Percentiles rank a stretch among this genome's conserved stretches.
These are phyloP conservation scores for Sinapis alba DNA, from an alignment of 441 rosid species.

Conservation along the genomic window DNA sequence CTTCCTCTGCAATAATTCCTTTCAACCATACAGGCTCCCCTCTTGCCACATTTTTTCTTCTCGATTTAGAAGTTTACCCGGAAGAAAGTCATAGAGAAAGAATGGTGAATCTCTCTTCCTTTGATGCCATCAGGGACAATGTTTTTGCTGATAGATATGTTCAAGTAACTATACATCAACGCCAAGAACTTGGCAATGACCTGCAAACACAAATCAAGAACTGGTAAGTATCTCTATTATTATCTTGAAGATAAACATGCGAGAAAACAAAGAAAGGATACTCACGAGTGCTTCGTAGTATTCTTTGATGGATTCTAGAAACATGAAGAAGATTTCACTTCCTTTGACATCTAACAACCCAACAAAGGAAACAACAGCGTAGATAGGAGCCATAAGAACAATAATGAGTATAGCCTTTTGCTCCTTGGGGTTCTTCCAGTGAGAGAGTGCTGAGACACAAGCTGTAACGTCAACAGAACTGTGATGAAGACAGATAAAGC, in stretches of 20 bases:
- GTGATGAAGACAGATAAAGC: slow-evolving; percentile 67
- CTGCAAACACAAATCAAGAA: too few species aligned
- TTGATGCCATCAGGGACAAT: too few species aligned
- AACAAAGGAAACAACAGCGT: slow-evolving; percentile 68
- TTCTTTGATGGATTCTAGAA: slow-evolving; percentile 85
- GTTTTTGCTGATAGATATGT: too few species aligned
- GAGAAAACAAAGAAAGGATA: not conserved
- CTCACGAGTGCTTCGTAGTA: slow-evolving; percentile 95
- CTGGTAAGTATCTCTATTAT: not conserved
- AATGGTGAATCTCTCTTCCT: too few species aligned
- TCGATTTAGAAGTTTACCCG: too few species aligned
- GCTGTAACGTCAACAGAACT: slow-evolving; percentile 71
- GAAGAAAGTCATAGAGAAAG: too few species aligned
- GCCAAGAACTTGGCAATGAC: too few species aligned
- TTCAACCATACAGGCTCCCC: too few species aligned
- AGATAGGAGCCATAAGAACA: slow-evolving; percentile 90
- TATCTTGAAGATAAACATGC: not conserved
- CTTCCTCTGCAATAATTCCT: too few species aligned
- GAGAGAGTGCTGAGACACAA: slow-evolving; percentile 71
- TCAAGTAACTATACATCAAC: too few species aligned
- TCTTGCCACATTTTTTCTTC: too few species aligned
- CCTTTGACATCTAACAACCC: slow-evolving; percentile 78
- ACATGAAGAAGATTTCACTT: slow-evolving; percentile 72
- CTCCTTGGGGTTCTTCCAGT: slow-evolving; percentile 96
- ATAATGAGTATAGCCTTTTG: too few species aligned